Conservation (phyloP, 352 stramenopile species). For the Phytophthora melonis region DNA sequence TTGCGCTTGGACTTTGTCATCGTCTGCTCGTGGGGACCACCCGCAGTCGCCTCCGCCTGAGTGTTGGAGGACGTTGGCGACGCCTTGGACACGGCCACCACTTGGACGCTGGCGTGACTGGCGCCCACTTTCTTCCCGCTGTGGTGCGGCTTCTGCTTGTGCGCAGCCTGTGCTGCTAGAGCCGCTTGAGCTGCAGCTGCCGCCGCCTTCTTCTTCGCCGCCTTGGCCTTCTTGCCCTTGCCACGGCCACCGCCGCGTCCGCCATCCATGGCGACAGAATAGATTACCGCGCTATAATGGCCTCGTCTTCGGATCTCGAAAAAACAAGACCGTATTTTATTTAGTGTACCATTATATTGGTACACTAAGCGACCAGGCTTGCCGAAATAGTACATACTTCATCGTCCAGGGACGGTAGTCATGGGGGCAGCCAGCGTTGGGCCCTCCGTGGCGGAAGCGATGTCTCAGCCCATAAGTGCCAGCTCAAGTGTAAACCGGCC, state of each 20-base stretch:
- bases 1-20: constrained; percentile 47
- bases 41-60: background rate
- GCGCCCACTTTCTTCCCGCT: constrained; percentile 29
- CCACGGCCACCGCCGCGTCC: constrained; percentile 25
- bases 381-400: background rate
- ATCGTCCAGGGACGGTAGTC: no score
- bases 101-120: constrained; percentile 22
- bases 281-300: background rate
- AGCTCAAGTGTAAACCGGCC: background rate
- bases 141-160: constrained; percentile 16
- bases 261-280: constrained; percentile 28
- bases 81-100: constrained; percentile 8
- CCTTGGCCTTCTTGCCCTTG: constrained; percentile 45
- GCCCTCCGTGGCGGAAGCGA: background rate
- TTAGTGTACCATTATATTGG: background rate
- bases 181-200: background rate
- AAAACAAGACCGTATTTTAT: background rate
- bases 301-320: background rate
- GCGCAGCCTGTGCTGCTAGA: background rate
- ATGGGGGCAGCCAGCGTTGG: background rate
- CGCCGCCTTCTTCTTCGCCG: constrained; percentile 27
- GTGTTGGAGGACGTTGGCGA: background rate
- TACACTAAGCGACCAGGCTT: background rate
- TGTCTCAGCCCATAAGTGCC: no score
- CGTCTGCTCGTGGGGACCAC: constrained; percentile 3